Conservation (phyloP, 139 green algal genomes). For the Zygnema circumcarinatum region DNA sequence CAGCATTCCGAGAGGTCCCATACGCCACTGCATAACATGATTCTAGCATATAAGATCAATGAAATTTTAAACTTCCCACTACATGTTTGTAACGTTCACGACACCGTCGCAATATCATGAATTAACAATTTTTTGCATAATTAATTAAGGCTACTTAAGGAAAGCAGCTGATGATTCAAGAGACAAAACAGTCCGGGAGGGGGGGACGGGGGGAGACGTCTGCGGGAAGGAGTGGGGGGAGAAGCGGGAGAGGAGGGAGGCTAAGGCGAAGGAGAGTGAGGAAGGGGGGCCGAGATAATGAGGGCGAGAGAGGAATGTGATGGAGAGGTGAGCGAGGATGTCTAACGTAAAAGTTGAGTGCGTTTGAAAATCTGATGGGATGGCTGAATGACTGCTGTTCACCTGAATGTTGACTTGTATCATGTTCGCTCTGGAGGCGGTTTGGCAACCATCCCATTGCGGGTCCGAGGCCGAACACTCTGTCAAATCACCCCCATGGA, state of each 20-base stretch:
- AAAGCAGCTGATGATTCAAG: not conserved
- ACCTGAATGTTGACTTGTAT: constrained; percentile 14
- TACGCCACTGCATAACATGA: constrained; percentile 19
- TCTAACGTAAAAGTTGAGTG: not conserved
- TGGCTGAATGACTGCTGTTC: not conserved
- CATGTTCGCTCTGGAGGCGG: constrained; percentile 14
- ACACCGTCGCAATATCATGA: not conserved
- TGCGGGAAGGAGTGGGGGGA: not conserved
- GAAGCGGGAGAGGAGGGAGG: no score
- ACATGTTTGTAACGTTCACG: not conserved
- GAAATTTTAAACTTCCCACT: not conserved
- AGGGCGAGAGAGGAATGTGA: no score
- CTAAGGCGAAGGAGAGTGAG: no score
- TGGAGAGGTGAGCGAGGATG: not conserved
- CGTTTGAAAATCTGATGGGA: not conserved
- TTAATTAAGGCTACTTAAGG: not conserved
- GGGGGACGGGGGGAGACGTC: no score
- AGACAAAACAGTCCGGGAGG: not conserved
- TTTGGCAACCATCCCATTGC: constrained; percentile 15
- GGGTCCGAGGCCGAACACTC: constrained; percentile 31
- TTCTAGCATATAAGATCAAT: no score
- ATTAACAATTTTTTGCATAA: not conserved
- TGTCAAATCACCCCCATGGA: constrained; percentile 25
- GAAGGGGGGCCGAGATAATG: no score
- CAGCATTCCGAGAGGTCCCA: constrained; percentile 27